phyloP scores from a whole-genome alignment of 441 rosid genomes.

The Gossypium gossypioides region DNA sequence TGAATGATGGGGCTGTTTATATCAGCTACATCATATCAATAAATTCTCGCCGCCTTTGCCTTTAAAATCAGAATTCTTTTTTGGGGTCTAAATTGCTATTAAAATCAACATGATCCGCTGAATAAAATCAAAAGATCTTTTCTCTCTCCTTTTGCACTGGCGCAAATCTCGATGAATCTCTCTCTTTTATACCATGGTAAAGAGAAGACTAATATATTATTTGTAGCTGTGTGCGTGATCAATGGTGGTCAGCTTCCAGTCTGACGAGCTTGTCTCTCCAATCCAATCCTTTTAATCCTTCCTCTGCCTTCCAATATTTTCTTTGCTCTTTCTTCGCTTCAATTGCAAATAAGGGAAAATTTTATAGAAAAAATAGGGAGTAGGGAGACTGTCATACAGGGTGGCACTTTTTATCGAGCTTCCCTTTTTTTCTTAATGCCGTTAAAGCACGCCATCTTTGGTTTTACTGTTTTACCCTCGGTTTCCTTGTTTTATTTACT shows the following conservation, averaged over 20 bases:
- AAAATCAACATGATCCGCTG: slow-evolving; percentile 42
- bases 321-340: not conserved
- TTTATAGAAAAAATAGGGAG: not conserved
- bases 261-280: slow-evolving; percentile 28
- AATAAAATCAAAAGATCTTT: slow-evolving; percentile 13
- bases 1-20: slow-evolving; percentile 3
- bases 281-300: slow-evolving; percentile 2
- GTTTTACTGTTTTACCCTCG: slow-evolving; percentile 16
- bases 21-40: slow-evolving; percentile 22
- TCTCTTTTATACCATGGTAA: not conserved
- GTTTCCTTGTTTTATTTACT: not conserved
- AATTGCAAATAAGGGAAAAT: not conserved
- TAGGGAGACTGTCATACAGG: slow-evolving; percentile 21
- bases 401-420: slow-evolving; percentile 14
- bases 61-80: slow-evolving; percentile 27
- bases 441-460: slow-evolving; percentile 29
- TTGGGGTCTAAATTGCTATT: not conserved
- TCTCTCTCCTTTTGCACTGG: slow-evolving; percentile 12
- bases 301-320: not conserved
- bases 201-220: not conserved
- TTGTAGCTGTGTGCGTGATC: not conserved
- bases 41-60: slow-evolving; percentile 79
- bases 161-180: slow-evolving; percentile 35
- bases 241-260: slow-evolving; percentile 6
- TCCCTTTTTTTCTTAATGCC: slow-evolving; percentile 15